These are phyloP conservation scores for Gnomoniopsis sp. DNA, from an alignment of 2,329 filamentous ascomycete genomes.

Conservation along the genomic window DNA sequence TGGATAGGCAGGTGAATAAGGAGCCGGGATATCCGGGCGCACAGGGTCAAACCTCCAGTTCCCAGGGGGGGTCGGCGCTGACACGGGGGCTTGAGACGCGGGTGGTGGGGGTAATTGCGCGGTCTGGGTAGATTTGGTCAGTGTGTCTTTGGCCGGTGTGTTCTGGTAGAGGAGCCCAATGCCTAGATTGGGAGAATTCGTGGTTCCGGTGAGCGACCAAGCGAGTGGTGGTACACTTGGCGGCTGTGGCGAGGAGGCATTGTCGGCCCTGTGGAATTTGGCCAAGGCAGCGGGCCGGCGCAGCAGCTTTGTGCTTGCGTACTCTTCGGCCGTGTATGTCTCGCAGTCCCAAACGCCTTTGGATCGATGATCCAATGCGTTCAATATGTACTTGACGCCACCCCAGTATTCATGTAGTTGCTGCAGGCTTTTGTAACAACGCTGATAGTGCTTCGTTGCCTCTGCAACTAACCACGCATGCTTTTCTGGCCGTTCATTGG, in stretches of 20 bases:
- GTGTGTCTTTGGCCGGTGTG: conserved; percentile 32
- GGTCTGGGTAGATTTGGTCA: conserved; percentile 28
- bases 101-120: conserved; percentile 10
- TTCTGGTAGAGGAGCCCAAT: conserved; percentile 77
- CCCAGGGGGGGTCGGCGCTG: conserved; percentile 44
- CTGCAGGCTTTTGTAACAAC: conserved; percentile 79
- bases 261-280: conserved; percentile 42
- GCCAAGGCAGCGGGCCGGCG: conserved; percentile 40
- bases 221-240: conserved; percentile 62
- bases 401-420: conserved; percentile 84
- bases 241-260: conserved; percentile 41
- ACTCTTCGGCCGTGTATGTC: conserved; percentile 68
- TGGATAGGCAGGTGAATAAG: conserved; percentile 48
- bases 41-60: conserved; percentile 61
- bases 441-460: conserved; percentile 82
- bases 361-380: conserved; percentile 80
- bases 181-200: conserved; percentile 80
- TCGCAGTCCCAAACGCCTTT: conserved; percentile 81
- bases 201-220: conserved; percentile 84
- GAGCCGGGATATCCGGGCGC: conserved; percentile 46
- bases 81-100: conserved; percentile 9
- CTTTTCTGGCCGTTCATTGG: conserved; percentile 44
- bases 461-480: conserved; percentile 76
- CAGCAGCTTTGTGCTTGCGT: conserved; percentile 63
- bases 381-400: conserved; percentile 81